phyloP scores from a whole-genome alignment of 1,139 yeast genomes.

The Candida albicans region DNA sequence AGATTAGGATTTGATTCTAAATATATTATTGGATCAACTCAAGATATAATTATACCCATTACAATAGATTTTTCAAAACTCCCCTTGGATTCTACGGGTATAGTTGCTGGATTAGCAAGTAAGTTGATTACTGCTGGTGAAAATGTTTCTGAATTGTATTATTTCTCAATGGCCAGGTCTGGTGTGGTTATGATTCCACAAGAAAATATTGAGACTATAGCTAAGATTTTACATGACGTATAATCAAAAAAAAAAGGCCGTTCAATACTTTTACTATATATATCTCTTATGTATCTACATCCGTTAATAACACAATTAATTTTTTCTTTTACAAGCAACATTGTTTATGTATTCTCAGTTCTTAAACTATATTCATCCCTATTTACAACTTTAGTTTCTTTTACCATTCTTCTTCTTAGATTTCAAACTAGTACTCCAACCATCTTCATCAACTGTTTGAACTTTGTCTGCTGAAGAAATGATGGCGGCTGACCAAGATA shows the following conservation, averaged over 20 bases:
- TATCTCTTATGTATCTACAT: background rate
- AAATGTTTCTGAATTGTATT: conserved; percentile 52
- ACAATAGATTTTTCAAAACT: conserved; percentile 54
- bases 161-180: conserved; percentile 61
- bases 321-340: background rate
- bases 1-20: conserved; percentile 44
- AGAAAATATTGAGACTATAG: conserved; percentile 41
- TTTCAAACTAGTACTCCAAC: conserved; percentile 60
- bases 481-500: conserved; percentile 69
- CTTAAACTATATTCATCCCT: background rate
- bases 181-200: conserved; percentile 62
- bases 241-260: no score
- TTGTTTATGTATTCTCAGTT: background rate
- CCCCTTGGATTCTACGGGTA: conserved; percentile 65
- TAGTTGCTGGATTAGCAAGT: conserved; percentile 66
- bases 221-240: conserved; percentile 13
- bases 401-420: conserved; percentile 53
- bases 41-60: conserved; percentile 59
- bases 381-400: background rate
- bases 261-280: no score
- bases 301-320: background rate
- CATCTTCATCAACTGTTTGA: conserved; percentile 63
- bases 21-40: conserved; percentile 54
- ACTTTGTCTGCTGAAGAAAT: conserved; percentile 46
- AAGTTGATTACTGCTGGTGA: conserved; percentile 38